Conservation (phyloP, 2,329 filamentous ascomycete species). For the Coniella lustricola region DNA sequence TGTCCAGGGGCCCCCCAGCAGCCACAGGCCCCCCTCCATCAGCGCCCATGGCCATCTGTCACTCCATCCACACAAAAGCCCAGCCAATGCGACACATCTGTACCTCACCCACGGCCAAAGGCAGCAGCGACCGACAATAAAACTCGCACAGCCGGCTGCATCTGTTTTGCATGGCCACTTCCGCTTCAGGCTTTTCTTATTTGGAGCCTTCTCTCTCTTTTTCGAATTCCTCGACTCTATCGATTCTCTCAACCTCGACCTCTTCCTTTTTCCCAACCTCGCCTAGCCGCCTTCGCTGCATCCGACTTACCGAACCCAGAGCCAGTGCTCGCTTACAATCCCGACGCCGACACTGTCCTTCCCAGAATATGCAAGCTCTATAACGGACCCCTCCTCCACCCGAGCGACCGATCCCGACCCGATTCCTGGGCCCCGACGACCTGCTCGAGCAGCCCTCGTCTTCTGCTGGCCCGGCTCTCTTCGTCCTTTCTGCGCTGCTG, state of each 20-base stretch:
- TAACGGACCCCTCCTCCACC: slow-evolving; percentile 13
- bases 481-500: neutral
- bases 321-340: neutral
- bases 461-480: too few relatives aligned
- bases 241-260: neutral
- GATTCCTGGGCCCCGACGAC: slow-evolving; percentile 4
- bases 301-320: neutral
- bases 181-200: slow-evolving; percentile 2
- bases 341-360: neutral
- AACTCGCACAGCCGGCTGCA: slow-evolving; percentile 12
- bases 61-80: neutral
- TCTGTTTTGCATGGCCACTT: neutral
- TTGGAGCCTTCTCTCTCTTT: neutral
- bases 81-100: slow-evolving; percentile 2
- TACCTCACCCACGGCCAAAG: slow-evolving; percentile 2
- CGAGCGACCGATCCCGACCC: slow-evolving; percentile 13
- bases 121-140: slow-evolving; percentile 11
- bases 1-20: neutral
- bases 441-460: neutral
- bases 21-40: neutral
- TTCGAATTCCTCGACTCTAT: neutral
- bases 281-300: too few relatives aligned
- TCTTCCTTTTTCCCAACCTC: neutral
- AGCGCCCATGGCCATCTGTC: slow-evolving; percentile 1
- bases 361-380: slow-evolving; percentile 14